Evolutionary conservation across 139 green algal species (phyloP), one percentile per base, ranked within the genome.

Genomic region (Volvox africanus): DNA sequence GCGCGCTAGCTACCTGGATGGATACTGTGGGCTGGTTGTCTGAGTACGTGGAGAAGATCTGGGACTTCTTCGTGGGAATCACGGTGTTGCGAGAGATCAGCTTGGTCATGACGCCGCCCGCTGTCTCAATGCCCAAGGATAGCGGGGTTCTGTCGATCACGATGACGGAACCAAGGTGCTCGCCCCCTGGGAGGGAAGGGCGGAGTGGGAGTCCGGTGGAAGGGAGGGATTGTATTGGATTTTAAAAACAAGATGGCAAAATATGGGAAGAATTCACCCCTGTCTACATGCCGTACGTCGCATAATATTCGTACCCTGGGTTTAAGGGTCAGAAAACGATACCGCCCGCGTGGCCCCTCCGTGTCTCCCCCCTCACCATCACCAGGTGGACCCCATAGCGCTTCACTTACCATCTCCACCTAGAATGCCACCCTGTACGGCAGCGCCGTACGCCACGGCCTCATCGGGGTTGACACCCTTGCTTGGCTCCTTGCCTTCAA

Each of bases 11-110:
- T 28, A 97, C 96, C 96, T 98, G 94, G 90, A 99, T 99, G 44
- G 95, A 96, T 82, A 99, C 97, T 24, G 96, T 98, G 67, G 94
- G 96, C 94, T 99, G 98, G 85, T 99, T 94, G 94, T 99, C 98
- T 94, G 99, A 96, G 96, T 99, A 99, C 21, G 98, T 99, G 91
- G 98, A 99, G 97, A 99, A 99, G 36, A 96, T 97, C 97, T 99
- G 98, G 36, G 92, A 96, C 96, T 99, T 99, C 96, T 99, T 99
- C 91, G 98, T 99, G 86, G 98, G 98, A 68, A 98, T 97, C 32
- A 96, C 95, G 65, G 95, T 97, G 96, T 99, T 99, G 89, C 98
- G 94, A 33, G 94, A 93, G 93, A 99, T 99, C 37, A 99, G 92
- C 94, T 98, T 98, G 82, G 97, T 99, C 97, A 99, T 99, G 36